These are phyloP conservation scores for Vicia faba DNA, from an alignment of 306 rosid genomes.

Conservation along the genomic window DNA sequence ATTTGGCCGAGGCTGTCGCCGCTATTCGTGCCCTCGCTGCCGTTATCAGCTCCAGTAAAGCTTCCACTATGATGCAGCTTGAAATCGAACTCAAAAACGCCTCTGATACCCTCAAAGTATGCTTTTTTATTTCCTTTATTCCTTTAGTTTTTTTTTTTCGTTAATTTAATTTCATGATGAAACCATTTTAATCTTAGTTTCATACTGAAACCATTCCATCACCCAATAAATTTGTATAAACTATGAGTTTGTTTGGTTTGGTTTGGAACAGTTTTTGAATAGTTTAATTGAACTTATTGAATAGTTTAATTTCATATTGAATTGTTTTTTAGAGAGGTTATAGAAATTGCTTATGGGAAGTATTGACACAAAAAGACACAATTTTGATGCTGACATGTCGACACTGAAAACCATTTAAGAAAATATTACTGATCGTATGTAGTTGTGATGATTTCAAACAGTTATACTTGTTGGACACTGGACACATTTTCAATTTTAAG, in stretches of 20 bases:
- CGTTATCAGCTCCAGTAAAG: constrained; percentile 70
- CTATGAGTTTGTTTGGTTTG: not conserved
- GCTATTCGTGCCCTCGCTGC: constrained; percentile 94
- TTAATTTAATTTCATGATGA: not conserved
- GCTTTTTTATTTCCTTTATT: not conserved
- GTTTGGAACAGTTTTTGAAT: not conserved
- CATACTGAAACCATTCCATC: no score
- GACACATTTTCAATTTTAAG: not conserved
- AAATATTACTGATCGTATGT: not conserved
- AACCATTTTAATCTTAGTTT: not conserved
- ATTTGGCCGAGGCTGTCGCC: constrained; percentile 96
- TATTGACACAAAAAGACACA: no score
- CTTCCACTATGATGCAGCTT: constrained; percentile 93
- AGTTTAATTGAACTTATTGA: not conserved
- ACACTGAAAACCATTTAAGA: not conserved
- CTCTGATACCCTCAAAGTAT: constrained; percentile 85
- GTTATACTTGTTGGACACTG: not conserved
- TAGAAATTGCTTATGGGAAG: not conserved
- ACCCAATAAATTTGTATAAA: not conserved
- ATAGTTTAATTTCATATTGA: constrained; percentile 5
- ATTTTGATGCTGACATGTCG: no score
- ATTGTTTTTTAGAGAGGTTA: not conserved
- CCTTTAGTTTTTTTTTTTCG: not conserved
- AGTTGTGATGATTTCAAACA: not conserved
- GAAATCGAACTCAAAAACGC: constrained; percentile 92